These are phyloP conservation scores for Pseudoturritis turrita DNA, from an alignment of 345 rosid genomes.

Conservation along the genomic window DNA sequence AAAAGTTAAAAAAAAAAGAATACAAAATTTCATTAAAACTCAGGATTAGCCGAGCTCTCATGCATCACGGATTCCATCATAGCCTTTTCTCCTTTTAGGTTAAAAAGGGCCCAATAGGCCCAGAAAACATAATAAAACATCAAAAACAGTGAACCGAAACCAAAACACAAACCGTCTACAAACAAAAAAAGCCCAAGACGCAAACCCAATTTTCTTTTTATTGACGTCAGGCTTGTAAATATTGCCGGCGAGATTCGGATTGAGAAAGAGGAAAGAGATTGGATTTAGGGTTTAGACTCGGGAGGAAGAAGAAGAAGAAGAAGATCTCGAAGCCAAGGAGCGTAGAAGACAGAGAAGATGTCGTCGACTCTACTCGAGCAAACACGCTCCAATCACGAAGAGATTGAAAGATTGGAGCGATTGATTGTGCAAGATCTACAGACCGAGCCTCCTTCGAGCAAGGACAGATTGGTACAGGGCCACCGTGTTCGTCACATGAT, in stretches of 20 bases:
- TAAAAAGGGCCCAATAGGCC: too few species aligned
- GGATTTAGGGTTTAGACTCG: conserved; percentile 20
- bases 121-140: too few species aligned
- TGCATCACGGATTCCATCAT: too few species aligned
- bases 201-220: not conserved
- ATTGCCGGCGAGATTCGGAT: not conserved
- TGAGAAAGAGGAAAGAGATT: not conserved
- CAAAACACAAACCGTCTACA: not conserved
- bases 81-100: too few species aligned
- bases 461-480: conserved; percentile 77
- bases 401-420: conserved; percentile 81
- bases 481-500: conserved; percentile 91
- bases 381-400: conserved; percentile 88
- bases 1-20: too few species aligned
- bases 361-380: conserved; percentile 88
- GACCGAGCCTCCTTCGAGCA: conserved; percentile 57
- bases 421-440: conserved; percentile 87
- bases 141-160: not conserved
- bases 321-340: not conserved
- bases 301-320: not conserved
- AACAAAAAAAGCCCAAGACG: not conserved
- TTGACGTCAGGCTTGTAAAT: not conserved
- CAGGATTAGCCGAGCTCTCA: too few species aligned
- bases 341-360: conserved; percentile 36
- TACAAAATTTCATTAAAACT: too few species aligned